Base-by-base conservation (phyloP, 2,329 filamentous ascomycete genomes). In the Fusarium sp. region DNA sequence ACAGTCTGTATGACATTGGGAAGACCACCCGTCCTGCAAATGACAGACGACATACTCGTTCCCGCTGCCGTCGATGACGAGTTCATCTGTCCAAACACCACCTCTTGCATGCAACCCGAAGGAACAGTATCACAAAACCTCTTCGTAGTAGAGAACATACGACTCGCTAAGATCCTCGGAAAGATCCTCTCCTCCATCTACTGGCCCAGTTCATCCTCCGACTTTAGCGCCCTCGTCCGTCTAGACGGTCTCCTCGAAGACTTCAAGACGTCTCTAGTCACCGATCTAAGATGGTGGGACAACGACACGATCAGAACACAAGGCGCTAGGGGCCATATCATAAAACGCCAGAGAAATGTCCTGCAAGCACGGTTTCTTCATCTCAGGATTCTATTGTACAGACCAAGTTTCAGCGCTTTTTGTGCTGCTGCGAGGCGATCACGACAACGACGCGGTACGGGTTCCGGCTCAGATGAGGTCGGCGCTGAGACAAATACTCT, bases 1-100 rank as follows among this genome's bases (percentile, higher is more conserved):
- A 41, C 41, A 12, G 62, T 66, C 1, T 66, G 64, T 1, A 66
- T 66, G 64, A 66, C 64, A 4, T 8, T 66, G 0, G 64, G 64
- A 1, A 65, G 64, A 20, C 61, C 50, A 0, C 64, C 64, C 0
- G 31, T 66, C 0, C 8, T 66, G 1, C 33, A 65, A 14, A 14
- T 66, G 4, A 66, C 61, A 33, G 63, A 66, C 0, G 44, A 16
- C 10, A 61, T 66, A 1, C 14, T 15, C 3, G 24, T 59, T 0
- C 63, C 64, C 0, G 38, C 61, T 0, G 61, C 64, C 1, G 38
- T 66, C 2, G 64, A 66, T 11, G 64, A 66, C 10, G 64, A 59
- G 0, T 50, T 44, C n/a, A 44, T 65, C 8, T 14, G n/a, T 9
- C 15, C 26, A 0, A 16, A 30, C 0, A 7, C 1, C 2, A 16